These are phyloP conservation scores for Colletotrichum cereale DNA, from an alignment of 2,329 filamentous ascomycete genomes.

Conservation along the genomic window DNA sequence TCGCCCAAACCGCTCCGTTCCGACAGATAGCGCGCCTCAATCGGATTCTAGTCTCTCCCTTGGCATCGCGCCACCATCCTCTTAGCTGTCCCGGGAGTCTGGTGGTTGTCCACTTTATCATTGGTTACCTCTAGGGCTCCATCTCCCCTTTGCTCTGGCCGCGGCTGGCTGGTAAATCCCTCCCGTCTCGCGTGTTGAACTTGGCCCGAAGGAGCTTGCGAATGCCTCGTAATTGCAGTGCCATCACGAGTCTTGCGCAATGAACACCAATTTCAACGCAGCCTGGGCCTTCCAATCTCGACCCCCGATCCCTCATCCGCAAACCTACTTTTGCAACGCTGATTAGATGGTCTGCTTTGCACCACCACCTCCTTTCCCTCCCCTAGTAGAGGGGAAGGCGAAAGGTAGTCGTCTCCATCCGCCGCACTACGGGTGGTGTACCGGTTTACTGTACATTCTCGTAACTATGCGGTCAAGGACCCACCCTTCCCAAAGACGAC, in stretches of 20 bases:
- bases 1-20: constrained; percentile 14
- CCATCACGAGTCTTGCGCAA: constrained; percentile 3
- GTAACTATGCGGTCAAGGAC: not conserved
- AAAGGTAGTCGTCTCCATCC: not conserved
- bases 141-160: constrained; percentile 3
- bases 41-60: constrained; percentile 10
- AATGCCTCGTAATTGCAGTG: not conserved
- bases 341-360: not conserved
- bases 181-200: constrained; percentile 1
- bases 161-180: not conserved
- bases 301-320: not conserved
- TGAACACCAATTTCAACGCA: not conserved
- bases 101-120: constrained; percentile 13
- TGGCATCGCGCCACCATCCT: constrained; percentile 11
- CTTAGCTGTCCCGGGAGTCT: constrained; percentile 4
- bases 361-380: not conserved
- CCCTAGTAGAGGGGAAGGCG: not conserved
- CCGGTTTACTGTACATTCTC: not conserved
- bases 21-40: constrained; percentile 12
- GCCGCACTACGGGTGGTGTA: not conserved
- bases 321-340: constrained; percentile 3
- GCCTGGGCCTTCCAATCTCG: not conserved
- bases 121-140: not conserved
- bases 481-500: not conserved
- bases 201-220: not conserved